A percentile compares a stretch with the other conserved stretches of the same genome.
Evolutionary conservation across 305 asterid genomes (phyloP).

Genomic region (Solanum hybrid): DNA sequence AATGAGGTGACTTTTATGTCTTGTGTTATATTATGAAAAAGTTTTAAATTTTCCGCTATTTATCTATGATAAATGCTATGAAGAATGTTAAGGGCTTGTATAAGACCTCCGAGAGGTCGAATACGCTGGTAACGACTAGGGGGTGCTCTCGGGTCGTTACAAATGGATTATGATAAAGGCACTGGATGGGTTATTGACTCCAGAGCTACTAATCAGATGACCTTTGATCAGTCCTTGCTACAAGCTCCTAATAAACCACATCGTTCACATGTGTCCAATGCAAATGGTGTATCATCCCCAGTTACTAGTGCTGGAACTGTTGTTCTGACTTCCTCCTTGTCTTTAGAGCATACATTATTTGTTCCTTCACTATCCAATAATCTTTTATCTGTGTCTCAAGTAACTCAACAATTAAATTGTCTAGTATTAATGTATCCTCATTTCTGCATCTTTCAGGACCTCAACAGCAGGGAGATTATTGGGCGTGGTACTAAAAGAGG

Average conservation of each 20-base stretch:
- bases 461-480: not conserved
- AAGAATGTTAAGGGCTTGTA: too few relatives aligned
- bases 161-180: not conserved
- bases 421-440: not conserved
- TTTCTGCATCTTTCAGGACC: not conserved
- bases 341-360: too few relatives aligned
- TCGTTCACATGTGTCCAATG: not conserved
- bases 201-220: not conserved
- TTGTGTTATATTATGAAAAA: too few relatives aligned
- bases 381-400: not conserved
- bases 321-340: not conserved
- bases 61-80: too few relatives aligned
- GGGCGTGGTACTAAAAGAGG: not conserved
- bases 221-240: not conserved
- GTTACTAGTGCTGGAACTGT: not conserved
- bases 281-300: not conserved
- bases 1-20: too few relatives aligned
- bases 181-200: not conserved
- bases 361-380: not conserved
- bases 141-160: too few relatives aligned
- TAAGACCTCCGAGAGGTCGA: too few relatives aligned
- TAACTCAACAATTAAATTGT: not conserved
- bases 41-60: too few relatives aligned
- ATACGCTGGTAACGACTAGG: too few relatives aligned
- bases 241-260: not conserved